Evolutionary conservation across 140 eudicot species (phyloP).

Genomic region (Artemisia princeps): DNA sequence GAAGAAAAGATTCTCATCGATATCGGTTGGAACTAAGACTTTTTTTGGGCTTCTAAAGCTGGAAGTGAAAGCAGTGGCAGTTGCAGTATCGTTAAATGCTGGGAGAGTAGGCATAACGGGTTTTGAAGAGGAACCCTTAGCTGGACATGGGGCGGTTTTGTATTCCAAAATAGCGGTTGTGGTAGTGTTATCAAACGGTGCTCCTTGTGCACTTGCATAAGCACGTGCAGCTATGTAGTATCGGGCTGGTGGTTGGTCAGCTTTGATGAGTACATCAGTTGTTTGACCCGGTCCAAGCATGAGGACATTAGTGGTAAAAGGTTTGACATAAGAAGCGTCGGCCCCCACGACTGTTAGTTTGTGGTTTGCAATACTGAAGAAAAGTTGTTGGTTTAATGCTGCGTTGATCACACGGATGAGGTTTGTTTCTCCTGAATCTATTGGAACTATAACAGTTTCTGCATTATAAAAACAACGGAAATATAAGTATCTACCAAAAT

Average conservation of each 20-base stretch:
- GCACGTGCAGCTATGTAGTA: conserved; percentile 90
- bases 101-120: conserved; percentile 68
- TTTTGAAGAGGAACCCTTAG: conserved; percentile 38
- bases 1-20: conserved; percentile 62
- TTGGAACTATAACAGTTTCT: conserved; percentile 72
- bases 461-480: conserved; percentile 24
- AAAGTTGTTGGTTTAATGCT: conserved; percentile 74
- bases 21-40: conserved; percentile 54
- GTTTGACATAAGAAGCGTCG: conserved; percentile 87
- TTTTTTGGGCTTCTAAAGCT: conserved; percentile 59
- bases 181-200: conserved; percentile 83
- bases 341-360: conserved; percentile 76
- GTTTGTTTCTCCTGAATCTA: conserved; percentile 65
- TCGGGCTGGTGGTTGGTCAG: conserved; percentile 77
- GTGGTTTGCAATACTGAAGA: conserved; percentile 77
- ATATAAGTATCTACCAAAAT: neutral
- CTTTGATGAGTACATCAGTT: conserved; percentile 73
- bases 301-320: conserved; percentile 72
- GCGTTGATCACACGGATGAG: conserved; percentile 77
- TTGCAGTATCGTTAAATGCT: conserved; percentile 70
- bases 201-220: conserved; percentile 80
- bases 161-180: conserved; percentile 91
- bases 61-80: conserved; percentile 65
- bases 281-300: conserved; percentile 97
- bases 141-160: conserved; percentile 54